Evolutionary conservation across 1,284 basidiomycete species (phyloP).

Genomic region (Pseudozyma thailandica): DNA sequence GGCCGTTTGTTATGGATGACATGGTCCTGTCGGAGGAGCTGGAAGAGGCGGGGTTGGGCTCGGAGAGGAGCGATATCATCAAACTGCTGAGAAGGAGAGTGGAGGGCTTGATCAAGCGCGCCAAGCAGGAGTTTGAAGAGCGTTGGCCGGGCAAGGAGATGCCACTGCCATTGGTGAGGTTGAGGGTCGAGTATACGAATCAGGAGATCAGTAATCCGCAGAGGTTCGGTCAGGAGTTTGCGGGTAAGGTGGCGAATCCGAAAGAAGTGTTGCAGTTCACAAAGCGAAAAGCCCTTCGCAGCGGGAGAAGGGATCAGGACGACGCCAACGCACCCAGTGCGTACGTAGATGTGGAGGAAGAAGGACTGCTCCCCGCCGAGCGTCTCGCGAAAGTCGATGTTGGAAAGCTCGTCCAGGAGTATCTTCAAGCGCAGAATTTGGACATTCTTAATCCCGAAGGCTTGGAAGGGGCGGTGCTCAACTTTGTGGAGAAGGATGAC

Average conservation of each 20-base stretch:
- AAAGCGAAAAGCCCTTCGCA: constrained; percentile 73
- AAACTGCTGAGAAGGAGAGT: constrained; percentile 54
- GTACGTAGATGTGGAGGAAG: constrained; percentile 42
- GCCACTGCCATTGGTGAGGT: constrained; percentile 82
- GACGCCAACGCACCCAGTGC: constrained; percentile 16
- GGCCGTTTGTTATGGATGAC: constrained; percentile 93
- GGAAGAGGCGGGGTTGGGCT: constrained; percentile 34
- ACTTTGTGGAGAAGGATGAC: constrained; percentile 66
- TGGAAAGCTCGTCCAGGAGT: constrained; percentile 56
- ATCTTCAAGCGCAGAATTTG: constrained; percentile 58
- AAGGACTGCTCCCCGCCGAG: constrained; percentile 52
- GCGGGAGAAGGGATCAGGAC: constrained; percentile 18
- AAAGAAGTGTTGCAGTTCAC: constrained; percentile 91
- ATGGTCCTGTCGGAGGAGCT: constrained; percentile 77
- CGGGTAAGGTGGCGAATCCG: constrained; percentile 90
- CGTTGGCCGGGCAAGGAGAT: constrained; percentile 70
- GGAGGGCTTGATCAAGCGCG: constrained; percentile 76
- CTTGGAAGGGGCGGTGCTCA: constrained; percentile 59
- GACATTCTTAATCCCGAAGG: constrained; percentile 59
- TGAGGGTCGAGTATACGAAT: constrained; percentile 72
- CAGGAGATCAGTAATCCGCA: constrained; percentile 78
- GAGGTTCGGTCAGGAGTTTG: constrained; percentile 95
- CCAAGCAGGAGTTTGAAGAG: constrained; percentile 81
- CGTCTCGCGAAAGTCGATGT: constrained; percentile 59
- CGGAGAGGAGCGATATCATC: constrained; percentile 50